Percentiles rank a stretch among this genome's conserved stretches.
Conservation (phyloP, 352 stramenopile genomes). For the Phytophthora sp. region DNA sequence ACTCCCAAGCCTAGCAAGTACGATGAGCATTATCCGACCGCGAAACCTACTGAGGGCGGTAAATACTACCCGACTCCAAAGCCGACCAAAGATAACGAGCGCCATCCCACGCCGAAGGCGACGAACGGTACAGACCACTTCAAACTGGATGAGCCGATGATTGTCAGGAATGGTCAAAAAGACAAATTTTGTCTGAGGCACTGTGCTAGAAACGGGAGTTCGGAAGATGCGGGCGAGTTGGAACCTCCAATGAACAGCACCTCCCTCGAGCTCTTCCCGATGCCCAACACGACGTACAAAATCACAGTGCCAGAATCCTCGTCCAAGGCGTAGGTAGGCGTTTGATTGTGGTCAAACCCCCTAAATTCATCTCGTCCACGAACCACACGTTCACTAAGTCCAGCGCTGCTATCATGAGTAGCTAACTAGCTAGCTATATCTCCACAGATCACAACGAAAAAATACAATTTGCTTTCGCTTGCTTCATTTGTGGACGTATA, state of each 20-base stretch:
- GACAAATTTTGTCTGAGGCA: not conserved
- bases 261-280: conserved; percentile 17
- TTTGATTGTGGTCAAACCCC: conserved; percentile 2
- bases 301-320: conserved; percentile 1
- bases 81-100: conserved; percentile 1
- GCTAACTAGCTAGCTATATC: conserved; percentile 6
- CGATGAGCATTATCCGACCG: too few species aligned
- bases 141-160: conserved; percentile 9
- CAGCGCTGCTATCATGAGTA: not conserved
- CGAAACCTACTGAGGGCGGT: too few species aligned
- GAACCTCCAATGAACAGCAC: conserved; percentile 15
- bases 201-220: conserved; percentile 2
- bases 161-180: conserved; percentile 10
- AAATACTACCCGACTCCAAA: not conserved
- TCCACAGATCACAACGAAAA: conserved; percentile 6
- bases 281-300: conserved; percentile 41
- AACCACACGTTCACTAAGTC: not conserved
- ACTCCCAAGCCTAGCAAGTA: too few species aligned
- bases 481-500: not conserved
- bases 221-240: conserved; percentile 6
- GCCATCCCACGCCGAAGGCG: not conserved
- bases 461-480: too few species aligned
- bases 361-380: too few species aligned
- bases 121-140: conserved; percentile 14
- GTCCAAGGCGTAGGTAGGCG: conserved; percentile 12